Base-by-base conservation (phyloP, 1,139 yeast genomes). In the Geotrichum cucujoidarum region DNA sequence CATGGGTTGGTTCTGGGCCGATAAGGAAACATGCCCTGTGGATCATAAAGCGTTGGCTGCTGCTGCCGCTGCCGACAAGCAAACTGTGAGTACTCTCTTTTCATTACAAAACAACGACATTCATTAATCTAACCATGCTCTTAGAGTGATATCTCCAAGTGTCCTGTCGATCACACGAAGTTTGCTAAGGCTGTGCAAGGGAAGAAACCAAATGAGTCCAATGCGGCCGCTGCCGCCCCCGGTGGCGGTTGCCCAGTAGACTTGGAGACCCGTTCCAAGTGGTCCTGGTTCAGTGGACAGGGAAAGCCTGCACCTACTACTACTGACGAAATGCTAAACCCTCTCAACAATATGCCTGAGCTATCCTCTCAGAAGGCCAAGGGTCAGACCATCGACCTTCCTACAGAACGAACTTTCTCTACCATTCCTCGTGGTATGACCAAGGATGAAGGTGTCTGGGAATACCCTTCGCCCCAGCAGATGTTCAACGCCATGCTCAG, bases 381-480 rank as follows among this genome's bases (percentile, higher is more conserved):
- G 0, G 95, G 95, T 18, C 98, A 92, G 64, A 78, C 75, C 52
- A 61, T 86, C 43, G 78, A 76, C 30, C 73, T 92, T 37, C 89
- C 97, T 5, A 86, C 94, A 0, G 86, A 83, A 47, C 78, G 97
- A 59, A 84, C 95, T 2, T 67, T 82, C 38, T 87, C 96, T 10
- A 71, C 89, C 3, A 92, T 92, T 51, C 98, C 99, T 17, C 76
- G 88, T 55, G 97, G 97, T 22, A 78, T 75, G 33, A 63, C 67
- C n/a, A 72, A 70, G 2, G 75, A 71, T 22, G 78, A 77, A 53
- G 90, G 95, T 0, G 79, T 82, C 41, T 92, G 99, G 99, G 98
- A 92, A 66, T 92, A 94, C 64, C 99, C 99, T 1, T 88, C 96
- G 1, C 98, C 99, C 1, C 98, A 92, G 66, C 98, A 92, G 65